These are phyloP conservation scores for Pichia kluyveri DNA, from an alignment of 805 yeast species.

Conservation along the genomic window DNA sequence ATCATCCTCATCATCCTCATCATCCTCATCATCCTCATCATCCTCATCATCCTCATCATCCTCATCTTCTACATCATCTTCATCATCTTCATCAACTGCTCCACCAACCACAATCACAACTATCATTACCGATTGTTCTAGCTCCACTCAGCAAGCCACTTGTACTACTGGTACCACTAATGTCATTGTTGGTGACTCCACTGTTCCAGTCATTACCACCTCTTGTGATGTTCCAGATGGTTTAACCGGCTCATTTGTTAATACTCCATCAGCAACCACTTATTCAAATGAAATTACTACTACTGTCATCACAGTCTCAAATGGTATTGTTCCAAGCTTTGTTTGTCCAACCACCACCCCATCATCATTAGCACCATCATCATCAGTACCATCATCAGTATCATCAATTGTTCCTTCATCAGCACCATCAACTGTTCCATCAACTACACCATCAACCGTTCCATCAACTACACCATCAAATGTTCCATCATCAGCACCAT, in stretches of 20 bases:
- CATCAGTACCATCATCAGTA: slow-evolving; percentile 7
- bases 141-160: background rate
- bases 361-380: slow-evolving; percentile 1
- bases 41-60: background rate
- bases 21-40: background rate
- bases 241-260: slow-evolving; percentile 7
- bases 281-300: background rate
- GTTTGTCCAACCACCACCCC: slow-evolving; percentile 6
- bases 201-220: background rate
- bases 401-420: background rate
- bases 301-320: slow-evolving; percentile 2
- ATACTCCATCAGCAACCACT: background rate
- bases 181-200: background rate
- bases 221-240: slow-evolving; percentile 3
- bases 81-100: background rate
- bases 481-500: background rate
- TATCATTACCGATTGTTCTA: background rate
- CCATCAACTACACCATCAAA: too few relatives aligned
- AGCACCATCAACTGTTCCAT: background rate
- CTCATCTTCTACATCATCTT: background rate
- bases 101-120: background rate
- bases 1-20: background rate
- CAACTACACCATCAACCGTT: background rate
- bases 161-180: background rate
- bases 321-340: slow-evolving; percentile 4